A percentile compares a stretch with the other conserved stretches of the same genome.
Evolutionary conservation across 1,284 basidiomycete species (phyloP).

Genomic region (Cerioporus squamosus): DNA sequence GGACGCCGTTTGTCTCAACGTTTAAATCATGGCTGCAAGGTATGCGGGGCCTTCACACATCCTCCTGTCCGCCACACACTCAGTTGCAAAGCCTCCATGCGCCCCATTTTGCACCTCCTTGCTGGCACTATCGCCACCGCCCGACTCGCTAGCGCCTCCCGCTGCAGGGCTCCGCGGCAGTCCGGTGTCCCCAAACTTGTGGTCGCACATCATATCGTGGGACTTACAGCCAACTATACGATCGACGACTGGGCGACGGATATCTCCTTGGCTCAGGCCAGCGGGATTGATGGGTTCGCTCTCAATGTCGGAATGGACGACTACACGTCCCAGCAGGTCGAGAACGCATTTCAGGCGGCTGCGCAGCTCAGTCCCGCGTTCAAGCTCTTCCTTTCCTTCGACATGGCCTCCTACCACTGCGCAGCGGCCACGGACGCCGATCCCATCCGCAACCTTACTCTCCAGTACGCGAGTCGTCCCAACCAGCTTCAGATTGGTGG

Average conservation of each 20-base stretch:
- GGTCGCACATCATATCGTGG: constrained; percentile 70
- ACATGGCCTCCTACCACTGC: constrained; percentile 75
- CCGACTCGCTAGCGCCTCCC: background rate
- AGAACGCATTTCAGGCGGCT: constrained; percentile 69
- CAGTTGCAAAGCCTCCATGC: no score
- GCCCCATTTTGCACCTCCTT: no score
- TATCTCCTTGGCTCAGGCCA: constrained; percentile 58
- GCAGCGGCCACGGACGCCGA: constrained; percentile 53
- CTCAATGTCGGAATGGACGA: constrained; percentile 68
- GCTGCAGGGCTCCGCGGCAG: background rate
- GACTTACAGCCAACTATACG: constrained; percentile 69
- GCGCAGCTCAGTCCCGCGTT: constrained; percentile 58
- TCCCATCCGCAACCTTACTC: constrained; percentile 63
- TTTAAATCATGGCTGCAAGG: no score
- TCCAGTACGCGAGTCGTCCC: constrained; percentile 58
- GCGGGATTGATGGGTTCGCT: constrained; percentile 71
- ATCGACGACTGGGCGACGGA: constrained; percentile 59
- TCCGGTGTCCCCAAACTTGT: constrained; percentile 50
- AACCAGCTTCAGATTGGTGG: constrained; percentile 66
- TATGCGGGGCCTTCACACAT: no score
- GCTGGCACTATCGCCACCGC: background rate
- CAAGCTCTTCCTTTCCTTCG: constrained; percentile 81
- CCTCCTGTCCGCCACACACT: no score
- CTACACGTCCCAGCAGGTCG: constrained; percentile 61
- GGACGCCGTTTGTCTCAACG: no score